Percentiles rank a stretch among this genome's conserved stretches.
Conservation (phyloP, 345 rosid species). For the Toxicodendron radicans region DNA sequence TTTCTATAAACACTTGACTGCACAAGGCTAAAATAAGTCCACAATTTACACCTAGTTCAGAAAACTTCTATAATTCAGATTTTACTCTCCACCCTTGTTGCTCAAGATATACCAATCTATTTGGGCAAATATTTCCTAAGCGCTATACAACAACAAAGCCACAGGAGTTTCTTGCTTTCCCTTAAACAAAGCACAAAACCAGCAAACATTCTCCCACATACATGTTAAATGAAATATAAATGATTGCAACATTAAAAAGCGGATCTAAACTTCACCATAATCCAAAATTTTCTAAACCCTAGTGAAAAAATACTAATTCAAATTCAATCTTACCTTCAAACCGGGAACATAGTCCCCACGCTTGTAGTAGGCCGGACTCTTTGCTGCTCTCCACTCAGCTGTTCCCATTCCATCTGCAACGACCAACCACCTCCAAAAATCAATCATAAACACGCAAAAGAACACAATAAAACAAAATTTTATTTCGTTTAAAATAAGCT, state of each 20-base stretch:
- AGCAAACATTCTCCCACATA: background rate
- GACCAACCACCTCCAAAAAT: slow-evolving; percentile 7
- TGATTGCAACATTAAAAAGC: slow-evolving; percentile 4
- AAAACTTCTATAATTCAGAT: background rate
- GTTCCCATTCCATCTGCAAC: slow-evolving; percentile 96
- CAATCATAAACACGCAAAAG: slow-evolving; percentile 5
- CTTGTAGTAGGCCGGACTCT: slow-evolving; percentile 86
- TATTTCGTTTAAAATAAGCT: background rate
- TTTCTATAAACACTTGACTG: background rate
- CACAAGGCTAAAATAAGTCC: background rate
- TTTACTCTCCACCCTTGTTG: background rate
- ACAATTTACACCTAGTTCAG: background rate
- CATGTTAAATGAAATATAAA: too few relatives aligned
- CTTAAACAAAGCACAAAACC: background rate
- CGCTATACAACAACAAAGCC: background rate
- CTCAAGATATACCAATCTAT: background rate
- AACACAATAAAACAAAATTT: background rate
- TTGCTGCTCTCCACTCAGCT: slow-evolving; percentile 98
- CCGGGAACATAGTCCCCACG: slow-evolving; percentile 99
- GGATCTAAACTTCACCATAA: background rate
- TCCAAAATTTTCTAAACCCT: background rate
- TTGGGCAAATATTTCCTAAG: background rate
- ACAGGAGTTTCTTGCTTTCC: background rate
- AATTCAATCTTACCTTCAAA: slow-evolving; percentile 62
- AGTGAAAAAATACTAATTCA: background rate